A percentile compares a stretch with the other conserved stretches of the same genome.
Evolutionary conservation across 179 eudicot genomes (phyloP).

Genomic region (Camellia oleifera): DNA sequence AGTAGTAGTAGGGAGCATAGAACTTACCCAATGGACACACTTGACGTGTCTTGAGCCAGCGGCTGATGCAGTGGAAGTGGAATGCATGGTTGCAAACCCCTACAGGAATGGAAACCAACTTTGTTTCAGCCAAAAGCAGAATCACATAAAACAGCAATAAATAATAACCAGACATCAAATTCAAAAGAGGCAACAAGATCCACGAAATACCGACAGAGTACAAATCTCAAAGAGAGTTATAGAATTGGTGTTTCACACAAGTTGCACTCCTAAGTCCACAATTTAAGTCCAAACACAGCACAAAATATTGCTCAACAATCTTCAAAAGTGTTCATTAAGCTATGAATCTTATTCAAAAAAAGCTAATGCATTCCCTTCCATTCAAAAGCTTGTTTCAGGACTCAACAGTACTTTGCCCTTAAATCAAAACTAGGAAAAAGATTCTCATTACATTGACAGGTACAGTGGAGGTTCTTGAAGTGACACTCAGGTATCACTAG

Average conservation of each 20-base stretch:
- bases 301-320: neutral
- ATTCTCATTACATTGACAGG: too few species aligned
- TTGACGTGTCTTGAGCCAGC: slow-evolving; percentile 97
- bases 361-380: neutral
- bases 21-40: slow-evolving; percentile 74
- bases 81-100: slow-evolving; percentile 97
- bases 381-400: neutral
- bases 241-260: neutral
- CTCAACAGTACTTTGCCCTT: neutral
- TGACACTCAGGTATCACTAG: neutral
- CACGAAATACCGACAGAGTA: too few species aligned
- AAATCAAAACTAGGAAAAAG: neutral
- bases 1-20: neutral
- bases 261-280: neutral
- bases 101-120: slow-evolving; percentile 18
- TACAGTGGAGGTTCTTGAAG: neutral
- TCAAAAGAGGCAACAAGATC: neutral
- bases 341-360: neutral
- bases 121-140: neutral
- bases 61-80: slow-evolving; percentile 95
- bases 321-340: neutral
- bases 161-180: neutral
- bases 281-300: neutral
- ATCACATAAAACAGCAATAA: neutral
- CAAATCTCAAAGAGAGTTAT: neutral